These are phyloP conservation scores for Yamadazyma siamensis DNA, from an alignment of 1,139 yeast genomes.

Conservation along the genomic window DNA sequence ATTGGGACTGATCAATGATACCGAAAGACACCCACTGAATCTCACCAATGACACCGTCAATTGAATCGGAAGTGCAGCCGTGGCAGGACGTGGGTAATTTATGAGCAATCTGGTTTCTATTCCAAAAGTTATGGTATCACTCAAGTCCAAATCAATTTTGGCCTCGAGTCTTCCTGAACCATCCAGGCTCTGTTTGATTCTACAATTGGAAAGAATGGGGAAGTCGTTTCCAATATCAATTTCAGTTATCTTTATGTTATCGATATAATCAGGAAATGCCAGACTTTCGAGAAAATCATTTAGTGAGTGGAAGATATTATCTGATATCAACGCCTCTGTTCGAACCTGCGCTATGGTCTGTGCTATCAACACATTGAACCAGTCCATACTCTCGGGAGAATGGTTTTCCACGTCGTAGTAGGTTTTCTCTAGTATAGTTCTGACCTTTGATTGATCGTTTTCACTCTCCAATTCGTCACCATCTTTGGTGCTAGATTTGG, in stretches of 20 bases:
- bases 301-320: conserved; percentile 77
- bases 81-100: conserved; percentile 80
- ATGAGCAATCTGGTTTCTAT: conserved; percentile 78
- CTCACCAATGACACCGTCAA: conserved; percentile 84
- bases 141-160: conserved; percentile 86
- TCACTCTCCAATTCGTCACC: conserved; percentile 21
- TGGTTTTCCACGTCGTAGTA: conserved; percentile 89
- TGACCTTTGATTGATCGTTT: conserved; percentile 13
- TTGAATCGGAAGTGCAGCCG: conserved; percentile 83
- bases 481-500: conserved; percentile 17
- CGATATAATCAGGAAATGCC: conserved; percentile 75
- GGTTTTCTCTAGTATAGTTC: conserved; percentile 76
- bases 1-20: conserved; percentile 61
- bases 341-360: conserved; percentile 86
- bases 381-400: conserved; percentile 85
- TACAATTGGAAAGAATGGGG: conserved; percentile 92
- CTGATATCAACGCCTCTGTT: conserved; percentile 78
- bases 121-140: conserved; percentile 87
- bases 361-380: conserved; percentile 94
- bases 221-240: conserved; percentile 93
- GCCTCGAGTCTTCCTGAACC: conserved; percentile 68
- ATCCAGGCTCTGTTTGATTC: conserved; percentile 60
- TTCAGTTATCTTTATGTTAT: conserved; percentile 74
- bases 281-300: conserved; percentile 51
- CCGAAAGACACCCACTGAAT: conserved; percentile 89